A percentile compares a stretch with the other conserved stretches of the same genome.
These are phyloP conservation scores for Artemisia annua DNA, from an alignment of 129 eudicot species.

Conservation along the genomic window DNA sequence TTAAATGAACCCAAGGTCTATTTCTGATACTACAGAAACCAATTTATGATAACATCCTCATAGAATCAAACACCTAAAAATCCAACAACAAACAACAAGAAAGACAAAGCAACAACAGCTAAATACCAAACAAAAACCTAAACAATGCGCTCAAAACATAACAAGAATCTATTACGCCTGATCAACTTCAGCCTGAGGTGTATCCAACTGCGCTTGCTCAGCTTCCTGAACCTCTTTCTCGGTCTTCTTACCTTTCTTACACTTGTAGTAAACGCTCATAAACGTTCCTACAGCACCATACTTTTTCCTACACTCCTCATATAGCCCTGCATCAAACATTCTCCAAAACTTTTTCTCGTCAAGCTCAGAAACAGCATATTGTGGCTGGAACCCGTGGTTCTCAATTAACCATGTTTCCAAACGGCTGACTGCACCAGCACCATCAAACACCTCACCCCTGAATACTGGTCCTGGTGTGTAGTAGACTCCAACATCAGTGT, in stretches of 20 bases:
- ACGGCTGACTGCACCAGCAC: constrained; percentile 62
- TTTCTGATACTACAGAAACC: constrained; percentile 22
- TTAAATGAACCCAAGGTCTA: constrained; percentile 8
- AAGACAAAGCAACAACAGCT: constrained; percentile 14
- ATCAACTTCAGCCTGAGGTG: constrained; percentile 72
- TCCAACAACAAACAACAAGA: constrained; percentile 20
- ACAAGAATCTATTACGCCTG: constrained; percentile 30
- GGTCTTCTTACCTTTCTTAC: constrained; percentile 95
- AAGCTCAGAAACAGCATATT: constrained; percentile 90
- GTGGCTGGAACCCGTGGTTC: constrained; percentile 96
- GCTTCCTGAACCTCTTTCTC: constrained; percentile 99
- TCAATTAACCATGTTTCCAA: constrained; percentile 90
- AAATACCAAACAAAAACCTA: constrained; percentile 11
- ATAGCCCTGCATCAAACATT: constrained; percentile 89
- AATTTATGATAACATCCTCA: constrained; percentile 25
- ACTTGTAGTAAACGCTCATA: constrained; percentile 98
- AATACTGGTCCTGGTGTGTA: constrained; percentile 87
- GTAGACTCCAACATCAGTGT: constrained; percentile 95
- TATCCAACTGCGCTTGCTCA: constrained; percentile 76
- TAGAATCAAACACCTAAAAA: constrained; percentile 26
- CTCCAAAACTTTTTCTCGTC: constrained; percentile 95
- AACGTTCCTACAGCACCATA: constrained; percentile 94
- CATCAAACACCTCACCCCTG: constrained; percentile 90
- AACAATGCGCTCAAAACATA: constrained; percentile 5
- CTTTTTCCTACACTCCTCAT: constrained; percentile 82